Base-by-base conservation (phyloP, 495 filamentous ascomycete genomes). In the Xylaria grammica region DNA sequence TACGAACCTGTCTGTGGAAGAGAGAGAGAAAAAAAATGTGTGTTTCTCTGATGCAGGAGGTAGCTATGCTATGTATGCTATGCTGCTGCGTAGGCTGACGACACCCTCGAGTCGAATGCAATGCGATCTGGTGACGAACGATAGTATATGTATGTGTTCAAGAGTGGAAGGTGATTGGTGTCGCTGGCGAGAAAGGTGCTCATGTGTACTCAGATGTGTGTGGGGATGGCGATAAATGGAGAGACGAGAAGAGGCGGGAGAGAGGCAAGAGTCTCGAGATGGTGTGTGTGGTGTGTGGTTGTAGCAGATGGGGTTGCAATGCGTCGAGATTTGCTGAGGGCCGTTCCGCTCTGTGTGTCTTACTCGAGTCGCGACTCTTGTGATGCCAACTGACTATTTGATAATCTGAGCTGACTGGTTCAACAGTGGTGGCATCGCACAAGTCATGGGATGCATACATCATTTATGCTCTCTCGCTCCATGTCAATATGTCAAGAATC, bases 341-440 rank as follows among this genome's bases (percentile, higher is more conserved):
- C 62, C 62, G 62, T 56, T 40, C 62, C 62, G 62, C 51, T 58
- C 52, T 64, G 62, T n/a, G 62, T 64, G 62, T 58, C 62, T 58
- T 51, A 58, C 44, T 48, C 11, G 44, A 45, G 20, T 56, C 20
- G 20, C 36, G 34, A 64, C 40, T 63, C 42, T 26, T 40, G 40
- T 7, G 51, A 54, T 54, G 60, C 46, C 60, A 55, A 62, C 50
- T 46, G 55, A 51, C 20, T 29, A 29, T 50, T 38, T 24, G 15
- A 44, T 10, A 50, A n/a, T 46, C 24, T 40, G 32, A 42, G 45
- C 45, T 51, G 53, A 51, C 45, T 57, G 62, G 32, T 26, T 15
- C 44, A 20, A 7, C 22, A 17, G 52, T 40, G 22, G 44, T 64
- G 52, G 19, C 44, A 42, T 51, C 22, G 57, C 62, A 49, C 29